Evolutionary conservation across 352 stramenopile species (phyloP).

Genomic region (Peronospora destructor): DNA sequence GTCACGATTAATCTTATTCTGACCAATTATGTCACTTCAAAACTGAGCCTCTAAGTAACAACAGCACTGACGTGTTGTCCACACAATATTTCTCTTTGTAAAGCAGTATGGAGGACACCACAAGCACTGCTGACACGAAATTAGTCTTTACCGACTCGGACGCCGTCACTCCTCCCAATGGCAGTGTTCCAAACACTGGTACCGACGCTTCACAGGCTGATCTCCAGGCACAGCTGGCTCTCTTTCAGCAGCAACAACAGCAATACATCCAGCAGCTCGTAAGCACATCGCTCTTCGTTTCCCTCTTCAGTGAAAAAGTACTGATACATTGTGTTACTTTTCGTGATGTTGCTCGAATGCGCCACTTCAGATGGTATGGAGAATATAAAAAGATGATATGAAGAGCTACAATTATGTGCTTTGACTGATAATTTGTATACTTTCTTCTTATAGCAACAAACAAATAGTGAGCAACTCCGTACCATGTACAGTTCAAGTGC

Average conservation of each 20-base stretch:
- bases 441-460: slow-evolving; percentile 30
- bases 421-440: slow-evolving; percentile 9
- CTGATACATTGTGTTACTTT: slow-evolving; percentile 11
- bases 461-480: slow-evolving; percentile 76
- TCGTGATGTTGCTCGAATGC: slow-evolving; percentile 1
- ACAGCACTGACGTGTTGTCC: too few relatives aligned
- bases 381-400: too few relatives aligned
- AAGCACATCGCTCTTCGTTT: slow-evolving; percentile 4
- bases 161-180: slow-evolving; percentile 17
- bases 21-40: too few relatives aligned
- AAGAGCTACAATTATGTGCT: not conserved
- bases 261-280: slow-evolving; percentile 54
- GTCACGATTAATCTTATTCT: too few relatives aligned
- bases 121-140: slow-evolving; percentile 22
- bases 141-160: slow-evolving; percentile 29
- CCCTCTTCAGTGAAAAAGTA: not conserved
- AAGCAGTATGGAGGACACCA: slow-evolving; percentile 30
- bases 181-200: slow-evolving; percentile 3
- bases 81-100: slow-evolving; percentile 5
- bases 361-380: slow-evolving; percentile 28
- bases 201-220: slow-evolving; percentile 28
- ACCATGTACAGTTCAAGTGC: slow-evolving; percentile 72
- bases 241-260: slow-evolving; percentile 57
- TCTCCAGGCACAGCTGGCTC: slow-evolving; percentile 42
- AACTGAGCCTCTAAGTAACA: too few relatives aligned